These are phyloP conservation scores for Calonectria henricotiae DNA, from an alignment of 2,329 filamentous ascomycete genomes.

Conservation along the genomic window DNA sequence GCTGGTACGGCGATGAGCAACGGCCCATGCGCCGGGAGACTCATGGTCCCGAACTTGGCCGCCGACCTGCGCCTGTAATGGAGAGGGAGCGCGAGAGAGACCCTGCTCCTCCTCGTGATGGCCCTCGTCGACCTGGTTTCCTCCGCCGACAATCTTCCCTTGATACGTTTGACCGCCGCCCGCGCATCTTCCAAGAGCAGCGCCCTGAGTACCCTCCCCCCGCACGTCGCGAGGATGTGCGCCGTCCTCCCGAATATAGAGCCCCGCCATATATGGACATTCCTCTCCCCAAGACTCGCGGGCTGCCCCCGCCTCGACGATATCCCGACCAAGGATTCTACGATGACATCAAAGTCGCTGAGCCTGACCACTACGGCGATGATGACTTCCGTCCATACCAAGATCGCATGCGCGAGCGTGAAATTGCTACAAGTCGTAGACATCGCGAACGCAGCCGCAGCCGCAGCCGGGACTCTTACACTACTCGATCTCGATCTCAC, in stretches of 20 bases:
- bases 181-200: conserved; percentile 67
- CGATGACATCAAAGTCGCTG: conserved; percentile 79
- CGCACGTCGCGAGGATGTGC: conserved; percentile 64
- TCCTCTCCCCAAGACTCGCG: conserved; percentile 77
- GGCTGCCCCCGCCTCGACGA: conserved; percentile 72
- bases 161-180: conserved; percentile 89
- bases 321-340: conserved; percentile 71
- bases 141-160: conserved; percentile 89
- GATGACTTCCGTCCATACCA: conserved; percentile 79
- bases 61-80: conserved; percentile 67
- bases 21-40: conserved; percentile 57
- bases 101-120: conserved; percentile 61
- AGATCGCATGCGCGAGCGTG: conserved; percentile 74
- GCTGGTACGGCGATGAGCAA: conserved; percentile 71
- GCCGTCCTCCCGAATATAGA: conserved; percentile 65
- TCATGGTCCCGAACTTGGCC: conserved; percentile 64
- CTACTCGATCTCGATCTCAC: conserved; percentile 59
- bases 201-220: conserved; percentile 77
- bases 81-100: conserved; percentile 72
- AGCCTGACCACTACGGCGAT: conserved; percentile 79
- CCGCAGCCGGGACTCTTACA: conserved; percentile 57
- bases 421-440: conserved; percentile 69
- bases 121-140: conserved; percentile 76
- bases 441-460: conserved; percentile 59
- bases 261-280: conserved; percentile 73